Evolutionary conservation across 345 rosid species (phyloP), one percentile per base, ranked within the genome.

Genomic region (Gossypium sturtianum): DNA sequence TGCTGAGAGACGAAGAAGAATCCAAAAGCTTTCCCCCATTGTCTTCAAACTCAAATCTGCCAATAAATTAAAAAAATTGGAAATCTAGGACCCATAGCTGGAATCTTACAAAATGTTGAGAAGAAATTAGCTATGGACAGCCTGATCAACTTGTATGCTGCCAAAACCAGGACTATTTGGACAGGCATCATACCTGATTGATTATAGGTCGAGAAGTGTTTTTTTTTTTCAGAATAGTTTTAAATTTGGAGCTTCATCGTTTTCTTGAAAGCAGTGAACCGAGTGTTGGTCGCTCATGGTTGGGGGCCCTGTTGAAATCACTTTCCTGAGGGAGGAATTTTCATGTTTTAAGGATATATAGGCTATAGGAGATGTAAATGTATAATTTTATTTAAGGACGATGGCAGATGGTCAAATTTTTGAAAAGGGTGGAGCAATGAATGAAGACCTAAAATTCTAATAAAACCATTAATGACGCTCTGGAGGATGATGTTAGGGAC

Each of bases 91-190:
- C 45, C 41, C 41, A 41, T 60, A 12, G 25, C 3, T 72, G 27
- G 72, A 75, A 34, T 76, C 75, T 76, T 52, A 12, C 23, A 3
- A 41, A 75, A 34, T 23, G 61, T 75, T 71, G 62, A 17, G 66
- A 29, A 52, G 43, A 59, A 52, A 47, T 16, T 15, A 25, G 20
- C 12, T 15, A 68, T 48, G 57, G 45, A 69, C 19, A 48, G 10
- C 53, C 57, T 66, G 16, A 61, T 43, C 48, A 60, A 43, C 48
- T 78, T 78, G 74, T 66, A 80, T 81, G 80, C 73, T 74, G 78
- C 70, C 78, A 68, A 72, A 66, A 70, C 16, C 27, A 48, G 62
- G 77, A 49, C 67, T 58, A 59, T 23, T 52, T 77, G 12, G 75
- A 2, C 19, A 58, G 75, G 70, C 52, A 72, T 63, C 73, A 56